phyloP scores from a whole-genome alignment of 768 basidiomycete species.

The Rhizopogon roseolus region DNA sequence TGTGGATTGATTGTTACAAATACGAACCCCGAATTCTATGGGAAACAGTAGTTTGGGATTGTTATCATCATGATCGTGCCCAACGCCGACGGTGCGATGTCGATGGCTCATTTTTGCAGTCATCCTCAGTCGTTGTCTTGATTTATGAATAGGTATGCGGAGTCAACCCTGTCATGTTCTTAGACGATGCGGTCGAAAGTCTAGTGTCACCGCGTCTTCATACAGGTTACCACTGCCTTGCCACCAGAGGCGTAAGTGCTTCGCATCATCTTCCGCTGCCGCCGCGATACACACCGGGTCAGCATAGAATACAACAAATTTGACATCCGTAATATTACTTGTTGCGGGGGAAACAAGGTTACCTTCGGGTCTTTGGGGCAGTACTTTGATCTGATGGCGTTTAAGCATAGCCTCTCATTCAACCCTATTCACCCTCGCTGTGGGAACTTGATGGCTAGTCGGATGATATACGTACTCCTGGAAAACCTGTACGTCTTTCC shows the following conservation, averaged over 20 bases:
- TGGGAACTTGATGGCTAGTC: no score
- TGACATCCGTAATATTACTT: conserved; percentile 24
- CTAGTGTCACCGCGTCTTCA: not conserved
- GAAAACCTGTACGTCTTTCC: no score
- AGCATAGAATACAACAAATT: conserved; percentile 48
- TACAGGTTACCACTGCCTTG: conserved; percentile 48
- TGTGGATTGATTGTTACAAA: no score
- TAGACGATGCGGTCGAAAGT: not conserved
- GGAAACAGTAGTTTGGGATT: not conserved
- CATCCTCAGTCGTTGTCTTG: not conserved
- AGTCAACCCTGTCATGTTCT: conserved; percentile 14
- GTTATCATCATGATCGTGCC: conserved; percentile 45
- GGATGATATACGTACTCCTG: no score
- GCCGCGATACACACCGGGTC: no score
- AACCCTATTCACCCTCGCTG: no score
- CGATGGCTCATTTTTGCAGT: not conserved
- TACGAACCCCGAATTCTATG: conserved; percentile 2
- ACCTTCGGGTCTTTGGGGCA: conserved; percentile 32
- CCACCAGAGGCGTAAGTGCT: conserved; percentile 39
- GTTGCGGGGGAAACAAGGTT: conserved; percentile 44
- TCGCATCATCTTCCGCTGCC: not conserved
- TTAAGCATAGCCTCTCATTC: not conserved
- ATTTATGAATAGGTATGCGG: conserved; percentile 50
- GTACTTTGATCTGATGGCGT: conserved; percentile 48
- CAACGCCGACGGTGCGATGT: not conserved